Evolutionary conservation across 495 filamentous ascomycete genomes (phyloP).

Genomic region (Alectoria sarmentosa): DNA sequence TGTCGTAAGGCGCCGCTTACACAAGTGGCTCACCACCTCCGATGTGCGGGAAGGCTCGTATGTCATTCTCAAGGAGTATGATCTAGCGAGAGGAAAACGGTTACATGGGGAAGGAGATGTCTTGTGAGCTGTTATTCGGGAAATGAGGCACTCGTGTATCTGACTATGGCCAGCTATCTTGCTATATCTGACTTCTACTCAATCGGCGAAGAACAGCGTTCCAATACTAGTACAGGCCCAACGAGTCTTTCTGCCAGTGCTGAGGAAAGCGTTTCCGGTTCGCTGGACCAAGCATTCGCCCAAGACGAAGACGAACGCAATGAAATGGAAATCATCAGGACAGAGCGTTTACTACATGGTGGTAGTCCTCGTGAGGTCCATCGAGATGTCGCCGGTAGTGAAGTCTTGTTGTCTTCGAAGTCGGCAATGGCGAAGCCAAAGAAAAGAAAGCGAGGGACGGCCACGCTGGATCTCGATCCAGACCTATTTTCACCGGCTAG

Average conservation of each 20-base stretch:
- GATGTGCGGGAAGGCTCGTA: constrained; percentile 25
- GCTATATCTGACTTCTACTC: constrained; percentile 25
- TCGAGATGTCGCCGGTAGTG: background rate
- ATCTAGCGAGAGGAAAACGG: constrained; percentile 20
- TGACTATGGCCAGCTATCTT: constrained; percentile 21
- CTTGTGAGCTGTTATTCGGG: constrained; percentile 6
- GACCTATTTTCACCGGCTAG: background rate
- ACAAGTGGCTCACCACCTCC: constrained; percentile 15
- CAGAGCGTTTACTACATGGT: background rate
- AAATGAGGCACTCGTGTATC: background rate
- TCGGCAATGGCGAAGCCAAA: background rate
- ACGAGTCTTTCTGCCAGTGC: background rate
- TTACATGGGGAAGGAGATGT: constrained; percentile 22
- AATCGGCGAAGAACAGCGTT: constrained; percentile 21
- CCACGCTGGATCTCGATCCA: background rate
- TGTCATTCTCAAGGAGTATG: constrained; percentile 24
- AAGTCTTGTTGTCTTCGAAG: background rate
- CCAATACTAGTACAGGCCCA: background rate
- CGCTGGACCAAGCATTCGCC: background rate
- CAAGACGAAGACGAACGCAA: background rate
- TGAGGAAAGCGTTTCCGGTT: background rate
- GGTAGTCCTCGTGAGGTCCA: background rate
- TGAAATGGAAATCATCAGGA: background rate
- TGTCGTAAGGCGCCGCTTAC: constrained; percentile 21
- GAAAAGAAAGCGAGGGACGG: background rate